Percentiles rank a stretch among this genome's conserved stretches.
These are phyloP conservation scores for Auxenochlorella protothecoides DNA, from an alignment of 139 green algal species.

Conservation along the genomic window DNA sequence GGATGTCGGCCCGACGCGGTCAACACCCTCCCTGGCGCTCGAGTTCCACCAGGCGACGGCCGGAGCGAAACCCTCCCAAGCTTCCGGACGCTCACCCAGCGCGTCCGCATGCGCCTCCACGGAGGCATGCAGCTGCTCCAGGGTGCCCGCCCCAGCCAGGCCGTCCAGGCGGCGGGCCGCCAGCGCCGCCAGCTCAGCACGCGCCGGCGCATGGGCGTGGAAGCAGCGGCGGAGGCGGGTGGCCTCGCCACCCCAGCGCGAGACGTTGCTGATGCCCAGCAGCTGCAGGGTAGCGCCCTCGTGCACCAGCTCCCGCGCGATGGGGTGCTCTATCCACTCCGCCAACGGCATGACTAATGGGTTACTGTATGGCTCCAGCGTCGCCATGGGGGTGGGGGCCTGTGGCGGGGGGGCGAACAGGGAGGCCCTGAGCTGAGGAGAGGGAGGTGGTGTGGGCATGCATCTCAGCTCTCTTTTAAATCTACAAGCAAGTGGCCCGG, in stretches of 20 bases:
- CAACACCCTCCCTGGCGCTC: no score
- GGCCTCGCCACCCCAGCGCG: slow-evolving; percentile 18
- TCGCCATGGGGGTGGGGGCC: background rate
- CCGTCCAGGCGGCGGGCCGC: slow-evolving; percentile 27
- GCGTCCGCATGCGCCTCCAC: no score
- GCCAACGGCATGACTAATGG: slow-evolving; percentile 54
- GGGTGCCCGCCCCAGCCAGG: slow-evolving; percentile 14
- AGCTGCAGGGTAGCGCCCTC: slow-evolving; percentile 66
- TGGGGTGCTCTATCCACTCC: slow-evolving; percentile 61
- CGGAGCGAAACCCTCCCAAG: no score
- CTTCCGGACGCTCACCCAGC: no score
- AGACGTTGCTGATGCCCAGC: slow-evolving; percentile 76
- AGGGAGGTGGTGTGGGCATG: background rate
- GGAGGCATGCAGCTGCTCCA: no score
- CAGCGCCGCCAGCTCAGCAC: slow-evolving; percentile 27
- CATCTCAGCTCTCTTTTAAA: background rate
- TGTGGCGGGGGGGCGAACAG: slow-evolving; percentile 19
- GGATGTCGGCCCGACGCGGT: no score
- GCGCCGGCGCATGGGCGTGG: background rate
- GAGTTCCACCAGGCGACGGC: no score
- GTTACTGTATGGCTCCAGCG: slow-evolving; percentile 75
- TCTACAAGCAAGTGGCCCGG: background rate
- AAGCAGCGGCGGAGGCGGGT: slow-evolving; percentile 43
- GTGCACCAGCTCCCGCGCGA: slow-evolving; percentile 67
- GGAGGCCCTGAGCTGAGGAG: no score